Base-by-base conservation (phyloP, 1,284 basidiomycete species). In the Cryptococcus hybrid region DNA sequence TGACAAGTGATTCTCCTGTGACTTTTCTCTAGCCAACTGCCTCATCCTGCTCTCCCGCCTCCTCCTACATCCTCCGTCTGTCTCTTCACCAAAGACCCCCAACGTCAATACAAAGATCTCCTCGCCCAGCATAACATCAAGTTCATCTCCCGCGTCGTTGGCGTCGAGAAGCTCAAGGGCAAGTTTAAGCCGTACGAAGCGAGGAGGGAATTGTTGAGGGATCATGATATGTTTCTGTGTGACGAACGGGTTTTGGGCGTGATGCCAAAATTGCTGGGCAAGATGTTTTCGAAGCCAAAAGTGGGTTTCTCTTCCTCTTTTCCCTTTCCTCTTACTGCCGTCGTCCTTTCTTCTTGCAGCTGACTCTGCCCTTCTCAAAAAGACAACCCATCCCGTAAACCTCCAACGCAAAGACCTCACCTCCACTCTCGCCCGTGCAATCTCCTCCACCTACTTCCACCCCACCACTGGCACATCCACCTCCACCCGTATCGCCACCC, bases 261-360 rank as follows among this genome's bases (percentile, higher is more conserved):
- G 55, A 82, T 98, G 60, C 95, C 95, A 2, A 86, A 85, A 59
- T 77, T 97, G 48, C 82, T 98, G 5, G 96, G 95, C 24, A 88
- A 86, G 60, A 89, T 88, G 67, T 98, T 92, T 93, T 97, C 67
- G 84, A 90, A 24, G 90, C 92, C 0, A 97, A 97, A 99, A 98
- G 91, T 92, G 69, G 65, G 79, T 74, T 12, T 8, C 8, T 12
- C 8, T 24, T 8, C 15, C 11, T 49, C 83, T 78, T 13, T 6
- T 45, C 35, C 12, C 34, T 30, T 4, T 30, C 30, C 36, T 2
- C 3, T 36, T 3, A 30, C 34, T 12, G 30, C 4, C 30, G 4
- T 4, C 30, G 30, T 30, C 30, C 30, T 30, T 30, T 30, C 30
- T 30, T 30, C 11, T 42, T 39, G 9, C 47, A 37, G n/a, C 52